Percentiles rank a stretch among this genome's conserved stretches.
phyloP scores from a whole-genome alignment of 441 rosid species.

The Croton laevigatus region DNA sequence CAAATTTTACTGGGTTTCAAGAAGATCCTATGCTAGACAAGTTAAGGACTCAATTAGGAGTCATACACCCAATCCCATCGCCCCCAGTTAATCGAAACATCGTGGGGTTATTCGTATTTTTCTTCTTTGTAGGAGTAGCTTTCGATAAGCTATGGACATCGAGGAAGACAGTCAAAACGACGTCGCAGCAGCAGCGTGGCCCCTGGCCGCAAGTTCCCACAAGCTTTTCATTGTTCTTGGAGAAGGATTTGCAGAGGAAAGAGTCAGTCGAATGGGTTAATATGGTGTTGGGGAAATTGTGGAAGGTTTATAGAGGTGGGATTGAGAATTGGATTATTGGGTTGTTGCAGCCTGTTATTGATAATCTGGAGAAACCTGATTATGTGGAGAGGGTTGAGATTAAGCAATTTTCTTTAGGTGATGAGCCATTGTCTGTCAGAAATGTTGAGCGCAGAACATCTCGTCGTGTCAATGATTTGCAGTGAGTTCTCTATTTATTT shows the following conservation, averaged over 20 bases:
- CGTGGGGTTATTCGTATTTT: conserved; percentile 63
- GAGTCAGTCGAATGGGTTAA: conserved; percentile 99
- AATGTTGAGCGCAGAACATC: conserved; percentile 95
- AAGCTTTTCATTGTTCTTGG: conserved; percentile 68
- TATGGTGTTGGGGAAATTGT: conserved; percentile 91
- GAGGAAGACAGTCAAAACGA: conserved; percentile 43
- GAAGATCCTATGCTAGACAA: conserved; percentile 89
- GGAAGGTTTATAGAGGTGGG: conserved; percentile 92
- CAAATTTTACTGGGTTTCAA: conserved; percentile 54
- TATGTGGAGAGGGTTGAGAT: conserved; percentile 90
- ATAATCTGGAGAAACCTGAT: conserved; percentile 85
- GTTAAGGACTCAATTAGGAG: conserved; percentile 89
- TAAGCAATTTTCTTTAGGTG: conserved; percentile 90
- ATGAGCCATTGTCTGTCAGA: conserved; percentile 90
- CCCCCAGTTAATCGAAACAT: conserved; percentile 71
- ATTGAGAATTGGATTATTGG: conserved; percentile 92
- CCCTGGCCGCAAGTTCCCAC: conserved; percentile 87
- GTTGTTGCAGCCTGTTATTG: conserved; percentile 91
- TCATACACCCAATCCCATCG: conserved; percentile 83
- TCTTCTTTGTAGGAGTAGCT: conserved; percentile 87
- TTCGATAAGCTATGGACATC: conserved; percentile 86
- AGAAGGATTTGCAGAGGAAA: conserved; percentile 92
- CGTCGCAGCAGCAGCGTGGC: conserved; percentile 32
- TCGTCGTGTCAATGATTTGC: conserved; percentile 86
- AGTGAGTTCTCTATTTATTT: conserved; percentile 49